These are phyloP conservation scores for Plantago ovata DNA, from an alignment of 257 asterid genomes.

Conservation along the genomic window DNA sequence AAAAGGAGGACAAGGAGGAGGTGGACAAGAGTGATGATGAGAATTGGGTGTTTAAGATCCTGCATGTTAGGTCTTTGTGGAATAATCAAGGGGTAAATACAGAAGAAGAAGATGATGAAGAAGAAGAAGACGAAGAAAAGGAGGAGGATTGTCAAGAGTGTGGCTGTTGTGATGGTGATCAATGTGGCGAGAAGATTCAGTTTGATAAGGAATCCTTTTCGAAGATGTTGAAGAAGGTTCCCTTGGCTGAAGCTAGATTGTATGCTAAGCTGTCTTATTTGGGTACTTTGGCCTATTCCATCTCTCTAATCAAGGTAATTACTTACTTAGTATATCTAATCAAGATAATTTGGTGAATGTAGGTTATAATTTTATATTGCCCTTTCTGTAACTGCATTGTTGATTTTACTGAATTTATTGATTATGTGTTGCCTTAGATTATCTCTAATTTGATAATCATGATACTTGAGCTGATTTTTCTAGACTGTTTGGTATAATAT, in stretches of 20 bases:
- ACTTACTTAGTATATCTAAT: too few species aligned
- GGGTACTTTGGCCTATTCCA: slow-evolving; percentile 83
- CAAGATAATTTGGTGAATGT: too few species aligned
- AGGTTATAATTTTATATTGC: too few species aligned
- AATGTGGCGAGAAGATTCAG: slow-evolving; percentile 37
- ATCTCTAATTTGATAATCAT: too few species aligned
- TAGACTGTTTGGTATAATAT: slow-evolving; percentile 13
- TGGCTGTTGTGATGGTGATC: slow-evolving; percentile 52
- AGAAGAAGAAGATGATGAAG: slow-evolving; percentile 33
- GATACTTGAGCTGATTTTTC: not conserved
- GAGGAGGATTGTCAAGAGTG: slow-evolving; percentile 34
- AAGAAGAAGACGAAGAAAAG: slow-evolving; percentile 26
- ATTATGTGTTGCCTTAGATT: too few species aligned
- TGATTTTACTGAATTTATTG: too few species aligned
- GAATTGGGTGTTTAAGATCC: slow-evolving; percentile 71
- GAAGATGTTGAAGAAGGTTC: slow-evolving; percentile 68
- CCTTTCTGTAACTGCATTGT: too few species aligned
- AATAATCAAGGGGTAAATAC: slow-evolving; percentile 27
- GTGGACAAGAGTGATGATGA: slow-evolving; percentile 31
- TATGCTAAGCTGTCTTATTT: slow-evolving; percentile 75
- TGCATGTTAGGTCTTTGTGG: slow-evolving; percentile 64
- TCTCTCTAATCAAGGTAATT: slow-evolving; percentile 76
- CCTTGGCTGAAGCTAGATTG: slow-evolving; percentile 75
- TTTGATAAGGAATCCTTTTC: slow-evolving; percentile 73
- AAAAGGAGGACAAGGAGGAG: slow-evolving; percentile 15